Evolutionary conservation across 2,329 filamentous ascomycete species (phyloP), one percentile per base, ranked within the genome.

Genomic region (Thielaviopsis punctulata): DNA sequence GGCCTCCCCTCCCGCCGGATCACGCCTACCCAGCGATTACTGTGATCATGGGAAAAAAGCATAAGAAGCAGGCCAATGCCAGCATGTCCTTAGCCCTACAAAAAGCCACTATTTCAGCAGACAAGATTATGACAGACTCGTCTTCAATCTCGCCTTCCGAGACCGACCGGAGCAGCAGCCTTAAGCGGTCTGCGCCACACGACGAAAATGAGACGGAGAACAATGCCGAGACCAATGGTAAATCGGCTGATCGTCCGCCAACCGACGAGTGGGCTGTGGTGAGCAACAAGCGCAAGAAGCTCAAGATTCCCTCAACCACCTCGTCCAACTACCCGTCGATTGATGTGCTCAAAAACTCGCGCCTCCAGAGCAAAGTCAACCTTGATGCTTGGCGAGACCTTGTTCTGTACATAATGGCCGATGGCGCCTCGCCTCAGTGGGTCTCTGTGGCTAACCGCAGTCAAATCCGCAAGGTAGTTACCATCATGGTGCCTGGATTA

Each of bases 401-500:
- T 44, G 70, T 82, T 23, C 68, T 82, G 10, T 84, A 84, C 63
- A 72, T 84, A 54, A 76, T 82, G 54, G 77, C 80, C 56, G 79
- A 84, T 61, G 80, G 79, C 12, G 61, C 72, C 1, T 73, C 76
- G 2, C 80, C 80, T 13, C 76, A 80, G 59, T 84, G 80, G 77
- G 71, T 84, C 45, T 72, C 74, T 45, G 72, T 84, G 48, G 70
- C 70, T 55, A 74, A 84, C 60, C 72, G 80, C 45, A 73, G 76
- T 5, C 71, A 79, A 54, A 79, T 84, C 59, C 70, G 78, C 57
- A 93, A 92, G 67, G 83, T 93, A 25, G 89, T 96, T 25, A 77
- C 86, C 41, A 69, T 98, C 58, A 90, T 95, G 84, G 80, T 95
- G 10, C 92, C 92, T 10, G 92, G 92, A 0, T 68, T 98, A 22